phyloP scores from a whole-genome alignment of 495 filamentous ascomycete genomes.

The Endocarpon pusillum region DNA sequence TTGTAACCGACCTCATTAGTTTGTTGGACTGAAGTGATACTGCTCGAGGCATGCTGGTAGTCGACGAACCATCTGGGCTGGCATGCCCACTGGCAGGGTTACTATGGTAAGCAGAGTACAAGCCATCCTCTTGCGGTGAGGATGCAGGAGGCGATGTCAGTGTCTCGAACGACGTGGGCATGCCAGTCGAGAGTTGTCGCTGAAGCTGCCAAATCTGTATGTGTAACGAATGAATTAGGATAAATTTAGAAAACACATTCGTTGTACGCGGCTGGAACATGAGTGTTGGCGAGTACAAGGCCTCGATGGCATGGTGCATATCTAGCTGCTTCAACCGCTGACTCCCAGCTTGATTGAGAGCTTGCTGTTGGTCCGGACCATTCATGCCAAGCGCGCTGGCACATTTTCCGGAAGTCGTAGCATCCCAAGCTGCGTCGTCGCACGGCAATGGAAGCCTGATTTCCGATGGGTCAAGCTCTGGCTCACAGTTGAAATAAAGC shows the following conservation, averaged over 20 bases:
- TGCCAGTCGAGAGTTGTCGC: conserved; percentile 12
- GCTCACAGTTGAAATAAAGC: conserved; percentile 46
- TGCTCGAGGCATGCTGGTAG: conserved; percentile 26
- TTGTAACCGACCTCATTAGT: conserved; percentile 19
- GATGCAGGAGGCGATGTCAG: neutral
- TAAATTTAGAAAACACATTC: conserved; percentile 50
- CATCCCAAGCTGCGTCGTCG: conserved; percentile 53
- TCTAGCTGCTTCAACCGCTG: conserved; percentile 39
- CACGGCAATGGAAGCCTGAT: conserved; percentile 42
- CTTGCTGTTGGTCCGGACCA: conserved; percentile 23
- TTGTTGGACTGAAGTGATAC: conserved; percentile 17
- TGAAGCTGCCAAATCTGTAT: conserved; percentile 30
- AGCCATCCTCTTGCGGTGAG: conserved; percentile 18
- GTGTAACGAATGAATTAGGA: conserved; percentile 47
- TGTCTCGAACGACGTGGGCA: no score
- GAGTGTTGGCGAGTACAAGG: conserved; percentile 31
- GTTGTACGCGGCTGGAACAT: conserved; percentile 38
- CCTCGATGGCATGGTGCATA: conserved; percentile 34
- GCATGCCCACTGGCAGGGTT: conserved; percentile 19
- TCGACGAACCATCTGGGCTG: conserved; percentile 28
- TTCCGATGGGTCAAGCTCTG: conserved; percentile 37
- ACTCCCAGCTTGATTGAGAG: conserved; percentile 37
- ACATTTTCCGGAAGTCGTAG: conserved; percentile 32
- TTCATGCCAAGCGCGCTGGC: conserved; percentile 41
- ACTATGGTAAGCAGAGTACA: no score